Percentiles rank a stretch among this genome's conserved stretches.
Evolutionary conservation across 176 grass and related monocot species (phyloP).

Genomic region (Oryza glaberrima): DNA sequence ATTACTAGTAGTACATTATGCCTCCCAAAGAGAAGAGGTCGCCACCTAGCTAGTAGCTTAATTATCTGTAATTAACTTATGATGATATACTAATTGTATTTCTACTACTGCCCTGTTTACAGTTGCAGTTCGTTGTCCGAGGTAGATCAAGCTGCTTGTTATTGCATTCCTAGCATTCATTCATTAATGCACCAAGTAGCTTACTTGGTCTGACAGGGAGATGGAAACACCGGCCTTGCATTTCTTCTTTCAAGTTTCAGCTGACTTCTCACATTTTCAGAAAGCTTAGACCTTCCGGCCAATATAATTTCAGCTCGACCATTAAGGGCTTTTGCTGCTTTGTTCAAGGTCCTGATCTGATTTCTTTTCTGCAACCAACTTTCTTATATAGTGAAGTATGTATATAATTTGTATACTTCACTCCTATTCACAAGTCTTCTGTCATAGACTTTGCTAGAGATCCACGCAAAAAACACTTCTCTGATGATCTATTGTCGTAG

Average conservation of each 20-base stretch:
- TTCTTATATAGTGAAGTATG: neutral
- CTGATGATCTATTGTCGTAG: neutral
- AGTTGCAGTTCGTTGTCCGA: neutral
- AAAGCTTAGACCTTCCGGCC: neutral
- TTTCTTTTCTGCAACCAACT: neutral
- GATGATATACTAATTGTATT: neutral
- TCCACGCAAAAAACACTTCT: neutral
- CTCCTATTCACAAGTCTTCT: neutral
- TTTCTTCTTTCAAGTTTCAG: neutral
- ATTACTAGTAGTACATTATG: neutral
- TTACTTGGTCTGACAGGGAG: neutral
- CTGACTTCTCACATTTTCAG: conserved; percentile 5
- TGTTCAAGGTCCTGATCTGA: neutral
- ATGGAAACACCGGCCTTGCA: neutral
- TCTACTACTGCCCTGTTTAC: neutral
- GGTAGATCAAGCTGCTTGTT: neutral
- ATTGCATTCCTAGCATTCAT: neutral
- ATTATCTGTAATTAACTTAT: neutral
- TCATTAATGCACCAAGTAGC: neutral
- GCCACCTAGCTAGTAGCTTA: neutral
- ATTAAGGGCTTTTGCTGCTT: neutral
- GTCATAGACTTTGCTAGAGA: neutral
- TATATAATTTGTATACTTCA: neutral
- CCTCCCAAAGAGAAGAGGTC: neutral
- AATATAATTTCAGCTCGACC: neutral